These are phyloP conservation scores for Gamsiella multidivaricata DNA, from an alignment of 192 early-diverging fungal genomes.

Conservation along the genomic window DNA sequence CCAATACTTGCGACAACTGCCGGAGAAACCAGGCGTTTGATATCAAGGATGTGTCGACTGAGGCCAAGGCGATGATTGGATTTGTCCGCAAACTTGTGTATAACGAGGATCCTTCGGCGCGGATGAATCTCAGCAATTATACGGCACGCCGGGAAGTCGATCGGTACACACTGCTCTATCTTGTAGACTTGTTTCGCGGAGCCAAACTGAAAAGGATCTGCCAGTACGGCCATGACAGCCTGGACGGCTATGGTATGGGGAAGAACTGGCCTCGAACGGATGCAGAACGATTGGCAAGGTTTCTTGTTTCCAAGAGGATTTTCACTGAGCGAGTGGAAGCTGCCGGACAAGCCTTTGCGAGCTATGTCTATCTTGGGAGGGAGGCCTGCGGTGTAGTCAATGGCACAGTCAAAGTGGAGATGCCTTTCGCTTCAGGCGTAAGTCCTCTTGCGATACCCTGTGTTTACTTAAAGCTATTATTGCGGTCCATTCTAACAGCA, in stretches of 20 bases:
- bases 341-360: conserved; percentile 70
- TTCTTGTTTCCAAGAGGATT: conserved; percentile 70
- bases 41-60: conserved; percentile 44
- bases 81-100: conserved; percentile 43
- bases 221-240: conserved; percentile 58
- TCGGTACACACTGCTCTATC: conserved; percentile 69
- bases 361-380: conserved; percentile 68
- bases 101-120: conserved; percentile 18
- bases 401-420: conserved; percentile 57
- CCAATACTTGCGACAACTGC: conserved; percentile 92
- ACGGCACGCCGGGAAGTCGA: background rate
- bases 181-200: conserved; percentile 83
- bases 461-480: too few species aligned
- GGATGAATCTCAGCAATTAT: conserved; percentile 43
- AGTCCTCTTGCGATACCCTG: conserved; percentile 1
- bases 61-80: conserved; percentile 33
- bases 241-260: conserved; percentile 69
- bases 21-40: conserved; percentile 27
- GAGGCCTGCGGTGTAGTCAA: conserved; percentile 59
- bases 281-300: conserved; percentile 77
- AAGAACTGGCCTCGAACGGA: conserved; percentile 65
- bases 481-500: background rate
- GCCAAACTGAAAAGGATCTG: conserved; percentile 65
- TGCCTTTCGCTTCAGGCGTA: conserved; percentile 55
- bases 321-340: conserved; percentile 71